These are phyloP conservation scores for Agaricus subrufescens DNA, from an alignment of 768 basidiomycete species.

Conservation along the genomic window DNA sequence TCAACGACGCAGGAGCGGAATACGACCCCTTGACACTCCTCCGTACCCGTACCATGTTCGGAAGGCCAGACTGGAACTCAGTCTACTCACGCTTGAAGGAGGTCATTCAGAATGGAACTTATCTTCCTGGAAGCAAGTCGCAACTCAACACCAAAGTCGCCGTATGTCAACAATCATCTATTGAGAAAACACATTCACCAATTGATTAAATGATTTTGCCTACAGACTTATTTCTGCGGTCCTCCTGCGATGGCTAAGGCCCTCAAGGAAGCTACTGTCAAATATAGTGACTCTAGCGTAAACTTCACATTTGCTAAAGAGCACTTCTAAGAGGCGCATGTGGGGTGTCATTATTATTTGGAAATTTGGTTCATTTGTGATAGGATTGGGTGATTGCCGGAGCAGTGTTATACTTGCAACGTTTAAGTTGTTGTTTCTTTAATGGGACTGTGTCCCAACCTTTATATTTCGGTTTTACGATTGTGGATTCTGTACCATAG, in stretches of 20 bases:
- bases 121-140: slow-evolving; percentile 72
- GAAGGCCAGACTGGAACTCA: slow-evolving; percentile 84
- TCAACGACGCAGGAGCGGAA: slow-evolving; percentile 81
- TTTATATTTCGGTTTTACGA: too few relatives aligned
- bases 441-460: too few relatives aligned
- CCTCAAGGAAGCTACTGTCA: slow-evolving; percentile 67
- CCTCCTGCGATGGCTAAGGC: slow-evolving; percentile 70
- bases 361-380: background rate
- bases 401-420: background rate
- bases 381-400: background rate
- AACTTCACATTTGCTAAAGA: slow-evolving; percentile 83
- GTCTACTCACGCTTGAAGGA: slow-evolving; percentile 73
- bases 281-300: slow-evolving; percentile 50
- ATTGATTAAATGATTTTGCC: background rate
- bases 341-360: background rate
- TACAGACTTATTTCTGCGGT: slow-evolving; percentile 86
- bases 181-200: too few relatives aligned
- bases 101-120: slow-evolving; percentile 79
- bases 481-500: too few relatives aligned
- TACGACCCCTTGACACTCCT: slow-evolving; percentile 89
- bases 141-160: slow-evolving; percentile 83
- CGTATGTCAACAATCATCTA: slow-evolving; percentile 37
- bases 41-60: slow-evolving; percentile 85
- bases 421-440: too few relatives aligned
- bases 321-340: slow-evolving; percentile 7